Evolutionary conservation across 163 green algal genomes (phyloP).

Genomic region (Dunaliella salina): DNA sequence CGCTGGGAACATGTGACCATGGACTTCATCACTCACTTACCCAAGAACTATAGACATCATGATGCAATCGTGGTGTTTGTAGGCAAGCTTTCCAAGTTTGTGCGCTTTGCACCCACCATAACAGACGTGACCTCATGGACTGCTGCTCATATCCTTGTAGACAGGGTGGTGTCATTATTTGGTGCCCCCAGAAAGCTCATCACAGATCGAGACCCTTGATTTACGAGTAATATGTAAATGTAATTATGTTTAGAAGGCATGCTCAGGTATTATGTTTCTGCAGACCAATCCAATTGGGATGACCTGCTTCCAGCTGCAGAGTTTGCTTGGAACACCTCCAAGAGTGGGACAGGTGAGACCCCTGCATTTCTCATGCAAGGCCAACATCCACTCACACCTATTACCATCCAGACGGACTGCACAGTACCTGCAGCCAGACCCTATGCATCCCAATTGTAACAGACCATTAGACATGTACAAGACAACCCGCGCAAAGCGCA

Average conservation of each 20-base stretch:
- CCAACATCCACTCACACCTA: too few relatives aligned
- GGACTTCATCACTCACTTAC: constrained; percentile 47
- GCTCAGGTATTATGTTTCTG: background rate
- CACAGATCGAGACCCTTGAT: background rate
- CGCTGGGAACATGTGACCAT: constrained; percentile 14
- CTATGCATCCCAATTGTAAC: too few relatives aligned
- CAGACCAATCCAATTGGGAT: background rate
- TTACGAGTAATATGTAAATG: background rate
- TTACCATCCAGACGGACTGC: too few relatives aligned
- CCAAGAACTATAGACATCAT: constrained; percentile 30
- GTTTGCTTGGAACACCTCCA: too few relatives aligned
- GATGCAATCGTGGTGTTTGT: constrained; percentile 55
- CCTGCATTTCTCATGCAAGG: too few relatives aligned
- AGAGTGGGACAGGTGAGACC: too few relatives aligned
- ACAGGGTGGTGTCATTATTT: background rate
- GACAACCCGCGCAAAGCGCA: too few relatives aligned
- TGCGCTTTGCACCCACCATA: constrained; percentile 41
- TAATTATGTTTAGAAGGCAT: background rate
- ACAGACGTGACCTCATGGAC: background rate
- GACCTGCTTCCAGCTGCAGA: too few relatives aligned
- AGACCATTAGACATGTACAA: too few relatives aligned
- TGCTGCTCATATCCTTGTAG: background rate
- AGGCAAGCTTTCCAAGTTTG: constrained; percentile 55
- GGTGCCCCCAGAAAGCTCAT: background rate
- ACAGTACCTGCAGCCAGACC: too few relatives aligned